Base-by-base conservation (phyloP, 176 grass and related monocot genomes). In the Neostapfia colusana region DNA sequence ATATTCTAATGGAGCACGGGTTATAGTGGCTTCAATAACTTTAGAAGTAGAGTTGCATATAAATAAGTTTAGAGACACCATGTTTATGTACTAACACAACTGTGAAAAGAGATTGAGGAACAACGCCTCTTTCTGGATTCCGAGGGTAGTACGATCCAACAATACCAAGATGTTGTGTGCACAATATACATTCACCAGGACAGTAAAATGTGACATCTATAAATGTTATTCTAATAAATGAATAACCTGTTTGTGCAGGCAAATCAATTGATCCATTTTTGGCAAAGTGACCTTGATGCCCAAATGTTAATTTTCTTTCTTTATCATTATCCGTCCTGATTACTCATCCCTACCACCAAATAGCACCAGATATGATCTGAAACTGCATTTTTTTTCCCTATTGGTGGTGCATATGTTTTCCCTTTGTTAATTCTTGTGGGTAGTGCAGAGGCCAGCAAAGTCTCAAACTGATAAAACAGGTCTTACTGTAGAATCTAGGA, bases 231-330 rank as follows among this genome's bases (percentile, higher is more conserved):
- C 39, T 83, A 69, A 88, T 74, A 24, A 74, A 69, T 53, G 42
- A 36, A 63, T 68, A 41, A 42, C 53, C 51, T 74, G 11, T 73
- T 61, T 79, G 61, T 83, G 80, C 75, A 74, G 74, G 85, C 14
- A 88, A 83, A 72, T 66, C 69, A 43, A 74, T 88, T 0, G 81
- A 88, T 20, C 80, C 85, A 73, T 75, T 83, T 83, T n/a, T 88
- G 80, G 43, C 44, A 53, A 88, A 75, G 85, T 88, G 63, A 11
- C 18, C 56, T 60, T 44, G 5, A 57, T 66, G 26, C 48, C 39
- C 65, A 61, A 61, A 8, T 74, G 23, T 80, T 17, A 39, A 49
- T 48, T 28, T 16, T 48, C 59, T 59, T 1, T 49, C 49, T 41
- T 74, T 41, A 36, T 80, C 67, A 37, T 58, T 25, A 24, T 69